These are phyloP conservation scores for Camillea tinctor DNA, from an alignment of 2,329 filamentous ascomycete genomes.

Conservation along the genomic window DNA sequence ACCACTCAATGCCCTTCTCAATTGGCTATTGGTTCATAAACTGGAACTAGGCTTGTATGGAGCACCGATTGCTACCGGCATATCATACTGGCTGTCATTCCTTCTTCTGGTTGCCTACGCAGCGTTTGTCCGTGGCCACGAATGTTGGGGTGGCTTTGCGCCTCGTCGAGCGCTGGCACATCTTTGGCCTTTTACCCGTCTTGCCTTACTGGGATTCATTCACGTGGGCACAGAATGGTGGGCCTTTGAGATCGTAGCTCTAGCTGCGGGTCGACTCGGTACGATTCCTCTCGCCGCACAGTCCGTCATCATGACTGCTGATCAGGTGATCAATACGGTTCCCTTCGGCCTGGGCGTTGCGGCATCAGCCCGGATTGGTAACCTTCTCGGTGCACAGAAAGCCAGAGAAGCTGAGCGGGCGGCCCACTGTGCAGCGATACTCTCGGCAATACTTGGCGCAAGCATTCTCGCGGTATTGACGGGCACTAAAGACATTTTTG, in stretches of 20 bases:
- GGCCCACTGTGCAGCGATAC: constrained; percentile 71
- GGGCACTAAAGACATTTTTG: constrained; percentile 70
- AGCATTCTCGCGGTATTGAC: constrained; percentile 68
- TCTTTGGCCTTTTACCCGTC: constrained; percentile 66
- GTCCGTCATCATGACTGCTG: constrained; percentile 85
- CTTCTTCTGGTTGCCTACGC: constrained; percentile 72
- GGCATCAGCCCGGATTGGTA: constrained; percentile 74
- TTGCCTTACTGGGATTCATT: constrained; percentile 73
- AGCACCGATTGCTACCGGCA: constrained; percentile 77
- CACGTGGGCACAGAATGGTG: constrained; percentile 93
- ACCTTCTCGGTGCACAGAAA: constrained; percentile 70
- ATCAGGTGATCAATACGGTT: constrained; percentile 81
- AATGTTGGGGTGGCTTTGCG: constrained; percentile 76
- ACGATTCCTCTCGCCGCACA: constrained; percentile 79
- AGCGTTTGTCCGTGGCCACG: constrained; percentile 65
- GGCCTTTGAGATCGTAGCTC: constrained; percentile 88
- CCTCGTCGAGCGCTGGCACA: constrained; percentile 64
- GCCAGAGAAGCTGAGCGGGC: constrained; percentile 66
- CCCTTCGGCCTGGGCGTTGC: constrained; percentile 86
- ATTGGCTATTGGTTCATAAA: constrained; percentile 76
- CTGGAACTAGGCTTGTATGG: constrained; percentile 71
- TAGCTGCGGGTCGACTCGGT: constrained; percentile 77
- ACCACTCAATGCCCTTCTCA: constrained; percentile 76
- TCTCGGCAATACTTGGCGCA: constrained; percentile 68
- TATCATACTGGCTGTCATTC: constrained; percentile 86